phyloP scores from a whole-genome alignment of 106 monocot species.

The Phalaenopsis aphrodite region DNA sequence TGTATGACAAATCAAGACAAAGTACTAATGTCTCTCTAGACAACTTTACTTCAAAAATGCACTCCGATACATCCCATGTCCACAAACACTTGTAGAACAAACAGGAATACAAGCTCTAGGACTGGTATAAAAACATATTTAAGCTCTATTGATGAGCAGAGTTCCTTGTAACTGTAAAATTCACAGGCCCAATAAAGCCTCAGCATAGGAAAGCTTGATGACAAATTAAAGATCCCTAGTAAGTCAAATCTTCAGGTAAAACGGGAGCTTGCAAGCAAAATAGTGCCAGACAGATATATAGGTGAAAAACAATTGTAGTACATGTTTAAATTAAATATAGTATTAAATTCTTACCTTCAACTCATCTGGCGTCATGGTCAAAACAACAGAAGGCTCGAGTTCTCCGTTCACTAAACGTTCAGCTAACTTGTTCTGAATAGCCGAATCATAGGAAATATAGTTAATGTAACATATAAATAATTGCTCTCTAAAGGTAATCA shows the following conservation, averaged over 20 bases:
- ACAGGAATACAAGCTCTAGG: background rate
- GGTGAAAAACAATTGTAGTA: background rate
- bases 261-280: background rate
- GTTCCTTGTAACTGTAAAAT: background rate
- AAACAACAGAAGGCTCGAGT: constrained; percentile 41
- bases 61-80: background rate
- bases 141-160: background rate
- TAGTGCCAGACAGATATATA: background rate
- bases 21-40: background rate
- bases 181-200: background rate
- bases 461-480: background rate
- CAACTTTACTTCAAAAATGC: background rate
- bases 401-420: constrained; percentile 55
- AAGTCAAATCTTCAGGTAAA: background rate
- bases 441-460: background rate
- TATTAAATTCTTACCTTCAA: constrained; percentile 36
- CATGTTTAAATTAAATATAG: background rate
- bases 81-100: background rate
- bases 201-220: background rate
- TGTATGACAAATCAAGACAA: background rate
- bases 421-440: constrained; percentile 44
- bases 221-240: background rate
- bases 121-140: background rate
- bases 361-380: constrained; percentile 67
- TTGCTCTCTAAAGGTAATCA: background rate